Conservation (phyloP, 768 basidiomycete genomes). For the Lactifluus echinatus region DNA sequence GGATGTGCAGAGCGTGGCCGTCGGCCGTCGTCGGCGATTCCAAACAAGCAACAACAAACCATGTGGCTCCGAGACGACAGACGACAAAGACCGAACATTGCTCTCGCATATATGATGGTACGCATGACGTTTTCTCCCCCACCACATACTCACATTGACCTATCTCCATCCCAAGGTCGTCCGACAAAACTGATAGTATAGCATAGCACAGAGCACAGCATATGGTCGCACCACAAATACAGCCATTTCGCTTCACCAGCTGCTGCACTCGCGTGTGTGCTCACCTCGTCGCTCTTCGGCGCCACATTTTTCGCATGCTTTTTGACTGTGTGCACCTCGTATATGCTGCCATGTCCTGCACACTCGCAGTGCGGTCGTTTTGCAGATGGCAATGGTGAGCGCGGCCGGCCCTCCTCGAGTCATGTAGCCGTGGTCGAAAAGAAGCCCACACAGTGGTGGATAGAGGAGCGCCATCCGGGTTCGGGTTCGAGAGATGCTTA, state of each 20-base stretch:
- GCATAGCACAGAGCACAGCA: no score
- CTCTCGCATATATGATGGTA: no score
- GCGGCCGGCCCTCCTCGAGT: conserved; percentile 21
- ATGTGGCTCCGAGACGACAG: no score
- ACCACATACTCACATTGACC: no score
- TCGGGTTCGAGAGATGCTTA: background rate
- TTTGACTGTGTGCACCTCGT: conserved; percentile 72
- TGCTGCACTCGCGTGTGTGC: conserved; percentile 56
- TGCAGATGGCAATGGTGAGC: conserved; percentile 39
- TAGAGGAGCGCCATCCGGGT: conserved; percentile 52
- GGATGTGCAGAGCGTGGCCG: no score
- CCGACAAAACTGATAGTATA: no score
- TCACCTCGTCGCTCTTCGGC: conserved; percentile 72
- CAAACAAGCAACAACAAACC: conserved; percentile 8
- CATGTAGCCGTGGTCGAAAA: conserved; percentile 41
- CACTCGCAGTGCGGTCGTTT: conserved; percentile 48
- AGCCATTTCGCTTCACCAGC: conserved; percentile 41
- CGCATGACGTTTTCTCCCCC: background rate
- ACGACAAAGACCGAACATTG: no score
- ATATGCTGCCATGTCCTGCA: conserved; percentile 74
- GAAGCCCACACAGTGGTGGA: conserved; percentile 69
- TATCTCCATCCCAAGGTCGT: no score
- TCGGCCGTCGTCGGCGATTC: background rate
- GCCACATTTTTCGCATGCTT: conserved; percentile 73
- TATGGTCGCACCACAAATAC: conserved; percentile 49